phyloP scores from a whole-genome alignment of 805 yeast genomes.

The Cyberlindnera euphorbiiphila region DNA sequence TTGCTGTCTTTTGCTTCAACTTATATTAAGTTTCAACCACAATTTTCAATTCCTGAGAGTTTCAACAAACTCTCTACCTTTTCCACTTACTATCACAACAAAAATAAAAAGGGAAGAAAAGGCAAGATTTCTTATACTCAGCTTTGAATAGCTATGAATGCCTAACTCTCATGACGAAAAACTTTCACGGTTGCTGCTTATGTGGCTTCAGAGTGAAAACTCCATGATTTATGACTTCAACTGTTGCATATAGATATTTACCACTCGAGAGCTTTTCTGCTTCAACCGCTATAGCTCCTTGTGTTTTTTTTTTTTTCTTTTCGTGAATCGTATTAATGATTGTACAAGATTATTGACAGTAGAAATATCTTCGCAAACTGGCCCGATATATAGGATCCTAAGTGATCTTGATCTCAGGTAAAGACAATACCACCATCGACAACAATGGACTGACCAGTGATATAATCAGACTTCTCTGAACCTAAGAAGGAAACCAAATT shows the following conservation, averaged over 20 bases:
- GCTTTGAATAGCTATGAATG: too few species aligned
- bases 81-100: conserved; percentile 6
- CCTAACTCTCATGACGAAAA: conserved; percentile 6
- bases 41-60: conserved; percentile 8
- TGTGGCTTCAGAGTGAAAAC: neutral
- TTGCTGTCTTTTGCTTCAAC: neutral
- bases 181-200: conserved; percentile 1
- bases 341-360: neutral
- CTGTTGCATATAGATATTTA: conserved; percentile 13
- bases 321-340: conserved; percentile 1
- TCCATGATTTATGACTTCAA: conserved; percentile 13
- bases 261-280: neutral
- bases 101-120: too few species aligned
- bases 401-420: conserved; percentile 12
- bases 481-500: conserved; percentile 34
- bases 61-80: conserved; percentile 10
- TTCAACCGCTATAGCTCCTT: conserved; percentile 12
- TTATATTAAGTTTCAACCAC: conserved; percentile 5
- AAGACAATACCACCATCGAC: conserved; percentile 37
- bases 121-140: neutral
- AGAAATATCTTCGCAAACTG: too few species aligned
- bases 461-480: conserved; percentile 31
- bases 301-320: conserved; percentile 1
- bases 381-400: too few species aligned
- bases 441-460: conserved; percentile 34